Percentiles rank a stretch among this genome's conserved stretches.
Evolutionary conservation across 2,329 filamentous ascomycete species (phyloP).

Genomic region (Fusarium multiceps): DNA sequence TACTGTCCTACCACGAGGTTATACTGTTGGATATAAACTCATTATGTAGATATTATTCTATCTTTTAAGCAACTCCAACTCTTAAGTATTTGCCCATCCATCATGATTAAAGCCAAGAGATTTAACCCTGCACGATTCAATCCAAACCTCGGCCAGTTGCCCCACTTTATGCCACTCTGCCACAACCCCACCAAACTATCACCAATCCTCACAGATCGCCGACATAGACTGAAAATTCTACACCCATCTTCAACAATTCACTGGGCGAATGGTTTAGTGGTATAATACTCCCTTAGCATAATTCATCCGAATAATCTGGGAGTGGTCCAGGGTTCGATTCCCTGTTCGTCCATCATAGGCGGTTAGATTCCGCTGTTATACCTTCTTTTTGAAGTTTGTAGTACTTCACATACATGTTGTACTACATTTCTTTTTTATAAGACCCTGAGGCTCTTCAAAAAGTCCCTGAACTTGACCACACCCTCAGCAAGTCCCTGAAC

Average conservation of each 20-base stretch:
- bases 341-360: conserved; percentile 48
- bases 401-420: neutral
- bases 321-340: conserved; percentile 52
- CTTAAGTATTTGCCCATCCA: neutral
- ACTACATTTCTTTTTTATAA: neutral
- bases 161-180: neutral
- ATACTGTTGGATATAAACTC: neutral
- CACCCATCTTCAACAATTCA: neutral
- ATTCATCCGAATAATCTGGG: conserved; percentile 42
- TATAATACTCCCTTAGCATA: conserved; percentile 51
- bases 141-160: neutral
- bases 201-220: neutral
- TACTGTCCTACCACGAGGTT: neutral
- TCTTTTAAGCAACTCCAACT: neutral
- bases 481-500: neutral
- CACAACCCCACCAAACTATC: conserved; percentile 5
- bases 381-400: conserved; percentile 6
- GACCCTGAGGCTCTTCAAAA: neutral
- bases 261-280: conserved; percentile 51
- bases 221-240: conserved; percentile 1
- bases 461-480: neutral
- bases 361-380: conserved; percentile 38
- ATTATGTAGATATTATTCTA: neutral
- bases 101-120: conserved; percentile 17
- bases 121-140: conserved; percentile 21